These are phyloP conservation scores for Ophiostoma fasciatum DNA, from an alignment of 2,329 filamentous ascomycete genomes.

Conservation along the genomic window DNA sequence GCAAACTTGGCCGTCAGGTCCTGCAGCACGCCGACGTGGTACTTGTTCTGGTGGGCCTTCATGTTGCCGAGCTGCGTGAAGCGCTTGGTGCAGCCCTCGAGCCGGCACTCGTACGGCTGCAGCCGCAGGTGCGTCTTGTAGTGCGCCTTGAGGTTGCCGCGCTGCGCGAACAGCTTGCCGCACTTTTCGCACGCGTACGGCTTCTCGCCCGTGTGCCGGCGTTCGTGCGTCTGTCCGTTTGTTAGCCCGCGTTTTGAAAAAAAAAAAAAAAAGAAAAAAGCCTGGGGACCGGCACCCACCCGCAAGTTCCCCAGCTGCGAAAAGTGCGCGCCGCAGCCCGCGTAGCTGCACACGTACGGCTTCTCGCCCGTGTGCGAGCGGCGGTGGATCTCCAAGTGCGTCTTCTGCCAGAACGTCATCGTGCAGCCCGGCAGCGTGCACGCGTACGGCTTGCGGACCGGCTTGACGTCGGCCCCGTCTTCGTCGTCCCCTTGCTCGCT, in stretches of 20 bases:
- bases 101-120: conserved; percentile 66
- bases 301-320: conserved; percentile 86
- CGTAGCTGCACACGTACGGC: conserved; percentile 50
- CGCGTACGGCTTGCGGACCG: conserved; percentile 17
- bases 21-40: conserved; percentile 62
- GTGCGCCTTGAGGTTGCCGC: conserved; percentile 74
- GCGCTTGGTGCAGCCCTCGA: conserved; percentile 73
- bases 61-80: conserved; percentile 88
- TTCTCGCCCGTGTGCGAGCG: conserved; percentile 80
- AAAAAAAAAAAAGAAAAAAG: not conserved
- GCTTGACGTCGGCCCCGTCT: conserved; percentile 5
- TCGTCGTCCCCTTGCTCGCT: conserved; percentile 28
- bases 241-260: conserved; percentile 46
- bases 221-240: conserved; percentile 77
- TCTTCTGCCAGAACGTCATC: conserved; percentile 82
- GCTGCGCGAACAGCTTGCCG: conserved; percentile 69
- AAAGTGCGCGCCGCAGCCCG: conserved; percentile 58
- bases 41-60: conserved; percentile 93
- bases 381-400: conserved; percentile 80
- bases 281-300: conserved; percentile 30
- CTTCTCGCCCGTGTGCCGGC: conserved; percentile 74
- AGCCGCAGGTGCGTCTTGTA: conserved; percentile 62
- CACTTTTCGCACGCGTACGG: conserved; percentile 71
- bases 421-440: conserved; percentile 62
- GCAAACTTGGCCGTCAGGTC: conserved; percentile 58